Percentiles rank a stretch among this genome's conserved stretches.
These are phyloP conservation scores for Incumbomyces lentus DNA, from an alignment of 2,329 filamentous ascomycete genomes.

Conservation along the genomic window DNA sequence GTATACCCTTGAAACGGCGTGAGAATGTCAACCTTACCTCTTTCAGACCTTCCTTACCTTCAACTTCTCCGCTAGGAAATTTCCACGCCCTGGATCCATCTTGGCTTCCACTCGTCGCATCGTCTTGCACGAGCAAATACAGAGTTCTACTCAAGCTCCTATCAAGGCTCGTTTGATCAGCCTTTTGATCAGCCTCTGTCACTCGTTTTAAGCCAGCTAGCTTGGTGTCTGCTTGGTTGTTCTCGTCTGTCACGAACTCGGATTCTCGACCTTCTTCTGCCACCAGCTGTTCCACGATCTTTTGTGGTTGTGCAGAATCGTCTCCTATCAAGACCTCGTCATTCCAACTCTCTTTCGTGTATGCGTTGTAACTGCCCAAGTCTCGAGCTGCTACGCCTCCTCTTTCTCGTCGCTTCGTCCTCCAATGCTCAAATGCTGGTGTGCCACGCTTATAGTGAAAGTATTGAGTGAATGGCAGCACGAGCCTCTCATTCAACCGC, in stretches of 20 bases:
- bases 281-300: conserved; percentile 59
- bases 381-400: conserved; percentile 66
- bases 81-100: conserved; percentile 54
- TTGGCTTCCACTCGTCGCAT: conserved; percentile 31
- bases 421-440: conserved; percentile 76
- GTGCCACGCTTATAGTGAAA: conserved; percentile 95
- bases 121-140: conserved; percentile 71
- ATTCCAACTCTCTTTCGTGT: conserved; percentile 69
- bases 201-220: conserved; percentile 48
- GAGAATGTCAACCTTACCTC: conserved; percentile 52
- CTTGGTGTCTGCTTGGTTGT: conserved; percentile 58
- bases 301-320: conserved; percentile 51
- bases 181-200: conserved; percentile 67
- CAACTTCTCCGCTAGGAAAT: conserved; percentile 65
- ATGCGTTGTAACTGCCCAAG: conserved; percentile 72
- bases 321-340: conserved; percentile 78
- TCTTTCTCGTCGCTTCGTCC: conserved; percentile 69
- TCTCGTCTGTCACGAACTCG: conserved; percentile 44
- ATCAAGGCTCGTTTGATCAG: conserved; percentile 69
- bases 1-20: neutral
- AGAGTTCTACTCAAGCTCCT: conserved; percentile 69
- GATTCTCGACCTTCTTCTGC: conserved; percentile 56
- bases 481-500: conserved; percentile 84
- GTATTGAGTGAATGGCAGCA: conserved; percentile 74
- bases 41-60: conserved; percentile 65